A percentile compares a stretch with the other conserved stretches of the same genome.
Evolutionary conservation across 495 filamentous ascomycete genomes (phyloP).

Genomic region (Talaromyces trachyspermus): DNA sequence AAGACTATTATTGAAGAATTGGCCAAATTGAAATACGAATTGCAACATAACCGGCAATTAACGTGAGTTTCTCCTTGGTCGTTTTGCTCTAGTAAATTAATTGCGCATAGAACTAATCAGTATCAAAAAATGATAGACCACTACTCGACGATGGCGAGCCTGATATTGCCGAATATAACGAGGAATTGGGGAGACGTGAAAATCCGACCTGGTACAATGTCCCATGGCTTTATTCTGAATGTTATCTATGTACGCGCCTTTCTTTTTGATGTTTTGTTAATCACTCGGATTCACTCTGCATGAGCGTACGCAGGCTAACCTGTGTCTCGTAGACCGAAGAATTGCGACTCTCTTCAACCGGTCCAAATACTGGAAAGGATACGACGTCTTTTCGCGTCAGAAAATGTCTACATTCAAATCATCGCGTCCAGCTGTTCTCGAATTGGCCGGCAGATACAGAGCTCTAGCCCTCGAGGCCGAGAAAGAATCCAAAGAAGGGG

Average conservation of each 20-base stretch:
- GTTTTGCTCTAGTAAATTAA: too few species aligned
- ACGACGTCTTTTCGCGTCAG: constrained; percentile 86
- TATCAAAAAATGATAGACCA: constrained; percentile 48
- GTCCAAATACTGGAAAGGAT: constrained; percentile 78
- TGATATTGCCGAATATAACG: constrained; percentile 79
- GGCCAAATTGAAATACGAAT: constrained; percentile 84
- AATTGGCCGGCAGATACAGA: constrained; percentile 72
- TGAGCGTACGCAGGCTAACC: not conserved
- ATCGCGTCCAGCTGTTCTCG: constrained; percentile 83
- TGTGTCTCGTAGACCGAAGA: constrained; percentile 47
- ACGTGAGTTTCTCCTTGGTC: constrained; percentile 46
- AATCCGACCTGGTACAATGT: constrained; percentile 73
- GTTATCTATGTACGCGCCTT: constrained; percentile 79
- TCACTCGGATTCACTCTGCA: not conserved
- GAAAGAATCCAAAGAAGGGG: constrained; percentile 15
- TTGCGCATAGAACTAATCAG: too few species aligned
- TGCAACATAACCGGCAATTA: constrained; percentile 81
- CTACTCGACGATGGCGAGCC: constrained; percentile 71
- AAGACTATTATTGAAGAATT: constrained; percentile 77
- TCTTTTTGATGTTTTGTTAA: not conserved
- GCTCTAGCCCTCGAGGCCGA: constrained; percentile 53
- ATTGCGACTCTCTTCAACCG: constrained; percentile 68
- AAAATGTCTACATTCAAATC: constrained; percentile 92
- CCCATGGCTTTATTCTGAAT: constrained; percentile 86
- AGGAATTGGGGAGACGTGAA: constrained; percentile 70